Percentiles rank a stretch among this genome's conserved stretches.
Conservation (phyloP, 768 basidiomycete species). For the Lepiota subincarnata region DNA sequence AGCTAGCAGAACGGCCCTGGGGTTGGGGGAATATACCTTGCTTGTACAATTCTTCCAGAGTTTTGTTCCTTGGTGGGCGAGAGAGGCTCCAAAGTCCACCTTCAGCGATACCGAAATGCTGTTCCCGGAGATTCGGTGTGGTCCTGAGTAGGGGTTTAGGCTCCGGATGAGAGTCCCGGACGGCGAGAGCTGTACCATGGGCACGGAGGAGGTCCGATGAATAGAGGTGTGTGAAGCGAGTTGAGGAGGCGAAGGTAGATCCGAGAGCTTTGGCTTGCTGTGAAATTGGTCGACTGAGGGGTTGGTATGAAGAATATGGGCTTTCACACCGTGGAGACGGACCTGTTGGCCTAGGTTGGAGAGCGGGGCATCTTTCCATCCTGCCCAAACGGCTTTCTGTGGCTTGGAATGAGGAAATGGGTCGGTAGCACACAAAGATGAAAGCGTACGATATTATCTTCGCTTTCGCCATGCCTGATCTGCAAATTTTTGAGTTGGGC, state of each 20-base stretch:
- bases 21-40: conserved; percentile 53
- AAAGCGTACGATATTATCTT: conserved; percentile 56
- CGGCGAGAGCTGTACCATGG: conserved; percentile 53
- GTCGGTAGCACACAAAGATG: not conserved
- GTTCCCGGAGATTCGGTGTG: conserved; percentile 62
- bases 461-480: conserved; percentile 69
- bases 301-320: not conserved
- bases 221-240: conserved; percentile 53
- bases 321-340: not conserved
- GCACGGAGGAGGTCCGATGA: conserved; percentile 68
- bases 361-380: conserved; percentile 74
- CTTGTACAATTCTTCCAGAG: conserved; percentile 42
- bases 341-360: conserved; percentile 56
- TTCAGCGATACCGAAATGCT: conserved; percentile 70
- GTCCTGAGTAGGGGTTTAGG: conserved; percentile 52
- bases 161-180: conserved; percentile 44
- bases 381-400: conserved; percentile 58
- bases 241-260: conserved; percentile 39
- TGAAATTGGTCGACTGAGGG: not conserved
- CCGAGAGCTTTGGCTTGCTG: conserved; percentile 66
- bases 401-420: not conserved
- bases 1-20: conserved; percentile 42
- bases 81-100: conserved; percentile 48
- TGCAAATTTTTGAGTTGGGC: conserved; percentile 25
- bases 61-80: conserved; percentile 21